phyloP scores from a whole-genome alignment of 75 land plant species.

The Pinus taeda region DNA sequence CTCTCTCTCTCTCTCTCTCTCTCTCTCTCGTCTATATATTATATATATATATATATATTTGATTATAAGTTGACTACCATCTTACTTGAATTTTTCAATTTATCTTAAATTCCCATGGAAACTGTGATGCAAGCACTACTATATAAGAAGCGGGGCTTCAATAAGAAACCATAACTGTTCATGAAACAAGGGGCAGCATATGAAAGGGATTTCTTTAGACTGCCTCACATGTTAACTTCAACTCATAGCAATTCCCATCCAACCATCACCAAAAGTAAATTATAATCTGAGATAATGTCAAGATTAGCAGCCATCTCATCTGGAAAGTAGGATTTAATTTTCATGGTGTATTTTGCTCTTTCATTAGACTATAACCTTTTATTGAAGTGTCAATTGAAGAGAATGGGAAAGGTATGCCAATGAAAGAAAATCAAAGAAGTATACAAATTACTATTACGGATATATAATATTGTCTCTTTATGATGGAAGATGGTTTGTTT shows the following conservation, averaged over 20 bases:
- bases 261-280: background rate
- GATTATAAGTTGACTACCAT: too few relatives aligned
- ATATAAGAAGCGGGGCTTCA: too few relatives aligned
- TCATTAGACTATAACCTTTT: background rate
- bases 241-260: background rate
- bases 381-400: constrained; percentile 1
- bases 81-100: too few relatives aligned
- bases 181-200: too few relatives aligned
- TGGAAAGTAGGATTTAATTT: background rate
- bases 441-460: background rate
- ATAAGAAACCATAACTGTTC: too few relatives aligned
- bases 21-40: too few relatives aligned
- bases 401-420: background rate
- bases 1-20: too few relatives aligned
- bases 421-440: background rate
- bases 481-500: too few relatives aligned
- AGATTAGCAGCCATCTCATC: background rate
- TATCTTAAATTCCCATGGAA: too few relatives aligned
- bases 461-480: background rate
- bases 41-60: too few relatives aligned
- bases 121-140: too few relatives aligned
- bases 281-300: background rate
- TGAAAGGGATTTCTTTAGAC: too few relatives aligned
- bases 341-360: background rate
- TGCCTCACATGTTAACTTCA: background rate